Base-by-base conservation (phyloP, 2,329 filamentous ascomycete genomes). In the Sporothrix luriei region DNA sequence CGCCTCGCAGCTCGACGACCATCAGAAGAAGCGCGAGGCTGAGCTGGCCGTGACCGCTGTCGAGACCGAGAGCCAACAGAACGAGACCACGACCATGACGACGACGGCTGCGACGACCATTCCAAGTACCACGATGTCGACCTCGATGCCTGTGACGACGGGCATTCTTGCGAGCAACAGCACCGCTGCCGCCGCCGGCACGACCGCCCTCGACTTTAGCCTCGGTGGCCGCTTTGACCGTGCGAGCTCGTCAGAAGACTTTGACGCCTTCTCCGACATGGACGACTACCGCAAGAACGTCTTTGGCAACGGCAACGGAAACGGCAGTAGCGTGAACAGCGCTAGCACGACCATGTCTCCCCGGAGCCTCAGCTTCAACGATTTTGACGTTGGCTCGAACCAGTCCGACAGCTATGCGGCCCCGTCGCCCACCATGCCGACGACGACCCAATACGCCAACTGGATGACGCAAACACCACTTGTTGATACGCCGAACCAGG, bases 231-330 rank as follows among this genome's bases (percentile, higher is more conserved):
- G 75, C 19, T 79, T 81, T 55, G 83, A 86, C 71, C 82, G 84
- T 48, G 83, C 83, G 46, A 85, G 84, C 71, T 85, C 84, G 2
- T 84, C 84, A 4, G 85, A 87, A 70, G 77, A 84, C 51, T 84
- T 87, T 73, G 83, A 85, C 73, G 85, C 84, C 57, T 84, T 87
- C 67, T 80, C 85, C 66, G 85, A 87, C 72, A 68, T 72, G 72
- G 78, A 82, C 72, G 84, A 87, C 75, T 87, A 87, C 77, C 79
- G 84, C 70, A 82, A 80, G 68, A 80, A 78, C 16, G 80, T 84
- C 38, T 82, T 85, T 74, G 80, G 81, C 71, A 75, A 74, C 71
- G 76, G 75, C 52, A 55, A 52, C 69, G 68, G 66, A 61, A 59
- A 55, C 38, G 43, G 68, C 48, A 66, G 81, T 72, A 76, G 76